Percentiles rank a stretch among this genome's conserved stretches.
These are phyloP conservation scores for Claviceps sorghi DNA, from an alignment of 2,329 filamentous ascomycete species.

Conservation along the genomic window DNA sequence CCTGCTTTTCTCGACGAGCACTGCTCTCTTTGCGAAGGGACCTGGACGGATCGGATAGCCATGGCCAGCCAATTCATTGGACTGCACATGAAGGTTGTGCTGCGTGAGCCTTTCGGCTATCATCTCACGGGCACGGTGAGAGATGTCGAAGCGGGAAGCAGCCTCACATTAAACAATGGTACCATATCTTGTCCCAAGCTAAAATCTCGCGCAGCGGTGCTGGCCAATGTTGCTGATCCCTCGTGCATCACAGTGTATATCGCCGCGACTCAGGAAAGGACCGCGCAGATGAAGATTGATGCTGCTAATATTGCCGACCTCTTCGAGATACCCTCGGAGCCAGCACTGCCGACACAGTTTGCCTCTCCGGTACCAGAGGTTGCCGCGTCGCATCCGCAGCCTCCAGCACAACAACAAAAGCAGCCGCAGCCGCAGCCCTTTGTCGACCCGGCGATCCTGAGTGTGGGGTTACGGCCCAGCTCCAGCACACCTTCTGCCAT, in stretches of 20 bases:
- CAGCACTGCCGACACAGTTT: conserved; percentile 15
- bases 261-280: conserved; percentile 27
- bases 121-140: conserved; percentile 57
- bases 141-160: conserved; percentile 50
- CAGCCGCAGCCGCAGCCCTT: conserved; percentile 33
- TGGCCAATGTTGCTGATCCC: neutral
- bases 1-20: neutral
- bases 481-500: conserved; percentile 14
- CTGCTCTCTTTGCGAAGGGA: neutral
- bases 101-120: conserved; percentile 49
- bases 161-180: conserved; percentile 61
- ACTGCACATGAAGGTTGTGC: conserved; percentile 58
- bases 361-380: conserved; percentile 13
- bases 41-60: neutral
- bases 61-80: conserved; percentile 57
- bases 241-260: conserved; percentile 21
- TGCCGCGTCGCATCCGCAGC: conserved; percentile 6
- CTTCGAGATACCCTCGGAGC: conserved; percentile 22
- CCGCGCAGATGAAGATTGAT: conserved; percentile 29
- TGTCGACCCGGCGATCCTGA: conserved; percentile 72
- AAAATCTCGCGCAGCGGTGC: neutral
- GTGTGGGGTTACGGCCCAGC: conserved; percentile 37
- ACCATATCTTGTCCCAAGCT: conserved; percentile 5
- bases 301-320: conserved; percentile 31
- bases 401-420: conserved; percentile 11